A percentile compares a stretch with the other conserved stretches of the same genome.
These are phyloP conservation scores for Catunica adiposa DNA, from an alignment of 2,329 filamentous ascomycete genomes.

Conservation along the genomic window DNA sequence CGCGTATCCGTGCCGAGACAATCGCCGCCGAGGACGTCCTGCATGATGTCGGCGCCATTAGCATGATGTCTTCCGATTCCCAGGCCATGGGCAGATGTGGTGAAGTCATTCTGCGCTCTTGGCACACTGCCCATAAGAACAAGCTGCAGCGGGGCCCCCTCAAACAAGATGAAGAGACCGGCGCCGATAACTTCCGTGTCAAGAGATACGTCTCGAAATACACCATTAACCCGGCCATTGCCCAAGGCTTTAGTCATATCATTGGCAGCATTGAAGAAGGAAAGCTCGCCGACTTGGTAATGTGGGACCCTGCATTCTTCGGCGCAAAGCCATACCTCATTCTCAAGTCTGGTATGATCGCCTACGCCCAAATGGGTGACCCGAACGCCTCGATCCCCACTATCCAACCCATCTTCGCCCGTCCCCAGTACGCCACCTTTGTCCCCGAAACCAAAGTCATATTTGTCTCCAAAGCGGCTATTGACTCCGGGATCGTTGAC, in stretches of 20 bases:
- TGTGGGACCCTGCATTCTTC: constrained; percentile 77
- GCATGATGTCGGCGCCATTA: constrained; percentile 86
- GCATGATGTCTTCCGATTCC: constrained; percentile 92
- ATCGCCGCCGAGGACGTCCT: constrained; percentile 94
- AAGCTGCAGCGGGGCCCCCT: constrained; percentile 67
- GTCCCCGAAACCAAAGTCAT: constrained; percentile 59
- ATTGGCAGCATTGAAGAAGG: constrained; percentile 78
- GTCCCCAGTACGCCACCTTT: constrained; percentile 70
- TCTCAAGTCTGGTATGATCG: constrained; percentile 76
- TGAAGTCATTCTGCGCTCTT: constrained; percentile 81
- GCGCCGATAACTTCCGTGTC: constrained; percentile 77
- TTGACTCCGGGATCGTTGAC: constrained; percentile 49
- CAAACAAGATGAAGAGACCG: constrained; percentile 60
- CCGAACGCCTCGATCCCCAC: constrained; percentile 75
- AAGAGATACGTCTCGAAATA: constrained; percentile 93
- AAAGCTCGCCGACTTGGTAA: constrained; percentile 73
- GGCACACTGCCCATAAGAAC: constrained; percentile 97
- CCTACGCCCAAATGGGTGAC: constrained; percentile 71
- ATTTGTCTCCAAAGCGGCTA: constrained; percentile 63
- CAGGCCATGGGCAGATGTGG: constrained; percentile 96
- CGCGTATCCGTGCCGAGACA: constrained; percentile 83
- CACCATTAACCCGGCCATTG: constrained; percentile 82
- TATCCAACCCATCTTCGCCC: constrained; percentile 65
- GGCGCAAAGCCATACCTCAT: constrained; percentile 70
- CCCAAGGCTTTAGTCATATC: constrained; percentile 77